Evolutionary conservation across 2,329 filamentous ascomycete genomes (phyloP), one percentile per base, ranked within the genome.

Genomic region (Pyrenophora teres): DNA sequence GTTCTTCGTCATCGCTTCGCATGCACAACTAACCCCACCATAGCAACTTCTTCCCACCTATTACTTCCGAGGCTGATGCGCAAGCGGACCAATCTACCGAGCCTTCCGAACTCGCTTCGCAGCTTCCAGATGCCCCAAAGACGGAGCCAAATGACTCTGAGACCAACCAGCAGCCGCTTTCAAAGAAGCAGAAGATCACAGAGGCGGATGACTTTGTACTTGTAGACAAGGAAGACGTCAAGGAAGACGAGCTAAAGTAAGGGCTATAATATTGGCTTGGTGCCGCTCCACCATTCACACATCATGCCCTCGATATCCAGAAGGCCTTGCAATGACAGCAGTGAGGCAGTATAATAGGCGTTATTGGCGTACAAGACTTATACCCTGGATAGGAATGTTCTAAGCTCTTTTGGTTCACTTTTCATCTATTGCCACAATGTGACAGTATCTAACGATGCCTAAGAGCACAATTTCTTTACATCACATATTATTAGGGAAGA

Each of bases 81-180:
- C 48, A 69, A 50, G 48, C 50, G 6, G 45, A 72, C 50, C 70
- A 64, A 31, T 60, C 65, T 23, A 70, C 62, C 12, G 60, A 70
- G 30, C 65, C 64, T 9, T 54, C 60, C 25, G 62, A 69, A 10
- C 65, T 78, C 40, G 74, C 76, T 12, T 71, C 76, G 6, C 71
- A 73, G 52, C 74, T 82, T 12, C 80, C 80, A 25, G 76, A 81
- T 58, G 74, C 77, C 13, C 79, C 80, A 3, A 80, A 76, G 9
- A 62, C 72, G 32, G 77, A 81, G 39, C 79, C 78, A 4, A 67
- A 66, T n/a, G 65, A 74, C 31, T 63, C 72, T n/a, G 76, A 71
- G 19, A 66, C 79, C 61, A 74, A 76, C 16, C 23, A 54, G 15
- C 50, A 62, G 23, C 63, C 62, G 3, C 74, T 75, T 12, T 52